These are phyloP conservation scores for Botryotinia narcissicola DNA, from an alignment of 2,329 filamentous ascomycete genomes.

Conservation along the genomic window DNA sequence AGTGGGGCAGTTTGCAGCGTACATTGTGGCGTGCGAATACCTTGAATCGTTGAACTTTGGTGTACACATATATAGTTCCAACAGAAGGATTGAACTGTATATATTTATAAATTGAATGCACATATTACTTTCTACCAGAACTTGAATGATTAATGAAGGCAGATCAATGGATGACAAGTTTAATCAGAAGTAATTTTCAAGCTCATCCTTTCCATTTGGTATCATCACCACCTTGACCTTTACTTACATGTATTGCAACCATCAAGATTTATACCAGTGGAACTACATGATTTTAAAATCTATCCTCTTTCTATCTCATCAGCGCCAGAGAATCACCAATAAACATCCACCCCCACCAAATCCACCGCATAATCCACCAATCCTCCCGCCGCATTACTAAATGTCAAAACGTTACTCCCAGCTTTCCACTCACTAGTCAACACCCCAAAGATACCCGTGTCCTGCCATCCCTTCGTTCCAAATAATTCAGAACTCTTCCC, in stretches of 20 bases:
- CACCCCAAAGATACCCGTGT: conserved; percentile 32
- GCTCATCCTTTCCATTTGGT: no score
- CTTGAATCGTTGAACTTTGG: background rate
- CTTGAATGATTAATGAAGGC: background rate
- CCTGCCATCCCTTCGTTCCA: conserved; percentile 29
- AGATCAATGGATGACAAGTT: no score
- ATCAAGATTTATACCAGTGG: background rate
- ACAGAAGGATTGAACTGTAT: background rate
- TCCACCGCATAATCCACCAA: conserved; percentile 38
- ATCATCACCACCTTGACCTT: no score
- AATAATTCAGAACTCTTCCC: conserved; percentile 33
- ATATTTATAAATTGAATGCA: conserved; percentile 1
- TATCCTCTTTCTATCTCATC: background rate
- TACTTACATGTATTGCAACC: background rate
- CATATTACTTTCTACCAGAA: background rate
- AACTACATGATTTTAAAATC: background rate
- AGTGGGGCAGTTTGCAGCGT: background rate
- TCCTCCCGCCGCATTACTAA: conserved; percentile 39
- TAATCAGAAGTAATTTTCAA: no score
- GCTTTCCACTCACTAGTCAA: conserved; percentile 27
- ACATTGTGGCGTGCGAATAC: background rate
- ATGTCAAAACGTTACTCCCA: conserved; percentile 33
- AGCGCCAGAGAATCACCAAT: conserved; percentile 14
- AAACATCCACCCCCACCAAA: conserved; percentile 41
- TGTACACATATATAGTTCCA: background rate